phyloP scores from a whole-genome alignment of 2,329 filamentous ascomycete species.

The Penicillium sp. region DNA sequence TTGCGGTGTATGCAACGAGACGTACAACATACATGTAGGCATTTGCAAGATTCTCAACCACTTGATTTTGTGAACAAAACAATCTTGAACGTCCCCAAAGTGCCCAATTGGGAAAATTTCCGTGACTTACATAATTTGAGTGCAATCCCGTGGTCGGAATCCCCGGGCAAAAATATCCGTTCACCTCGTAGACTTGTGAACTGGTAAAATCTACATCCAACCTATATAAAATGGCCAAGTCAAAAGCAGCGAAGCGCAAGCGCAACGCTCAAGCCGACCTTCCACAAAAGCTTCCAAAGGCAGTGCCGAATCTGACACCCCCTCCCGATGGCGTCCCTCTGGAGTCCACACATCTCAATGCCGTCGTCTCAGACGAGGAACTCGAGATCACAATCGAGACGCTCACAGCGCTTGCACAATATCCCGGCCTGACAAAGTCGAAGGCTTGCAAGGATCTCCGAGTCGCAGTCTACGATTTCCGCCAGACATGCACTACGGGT shows the following conservation, averaged over 20 bases:
- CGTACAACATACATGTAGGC: background rate
- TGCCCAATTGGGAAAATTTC: background rate
- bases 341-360: conserved; percentile 28
- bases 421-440: conserved; percentile 64
- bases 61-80: background rate
- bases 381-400: conserved; percentile 67
- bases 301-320: conserved; percentile 18
- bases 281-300: conserved; percentile 26
- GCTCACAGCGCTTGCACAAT: conserved; percentile 55
- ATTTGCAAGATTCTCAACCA: background rate
- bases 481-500: conserved; percentile 66
- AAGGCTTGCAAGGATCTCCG: conserved; percentile 66
- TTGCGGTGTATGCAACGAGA: background rate
- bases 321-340: conserved; percentile 25
- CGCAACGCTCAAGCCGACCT: conserved; percentile 27
- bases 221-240: conserved; percentile 23
- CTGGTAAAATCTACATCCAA: background rate
- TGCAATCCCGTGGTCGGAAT: background rate
- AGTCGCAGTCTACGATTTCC: conserved; percentile 66
- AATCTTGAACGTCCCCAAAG: background rate
- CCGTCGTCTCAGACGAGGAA: conserved; percentile 52
- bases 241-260: conserved; percentile 32
- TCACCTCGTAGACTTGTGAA: background rate
- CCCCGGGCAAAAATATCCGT: background rate
- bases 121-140: background rate